Conservation (phyloP, 805 yeast species). For the Wickerhamiella hasegawae region DNA sequence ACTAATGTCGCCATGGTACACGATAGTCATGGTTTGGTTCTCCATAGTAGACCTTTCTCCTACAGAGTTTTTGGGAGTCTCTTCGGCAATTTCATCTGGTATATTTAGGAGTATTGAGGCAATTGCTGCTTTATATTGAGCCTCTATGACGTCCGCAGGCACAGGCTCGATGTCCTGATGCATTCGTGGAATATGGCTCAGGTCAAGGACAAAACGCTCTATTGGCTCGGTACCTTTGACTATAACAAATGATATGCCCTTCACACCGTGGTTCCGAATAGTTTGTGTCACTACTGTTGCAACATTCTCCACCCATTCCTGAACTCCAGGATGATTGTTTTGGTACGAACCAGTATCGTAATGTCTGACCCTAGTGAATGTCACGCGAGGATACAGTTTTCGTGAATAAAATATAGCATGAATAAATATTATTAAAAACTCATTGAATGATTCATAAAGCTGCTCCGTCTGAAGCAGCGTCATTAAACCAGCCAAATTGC, state of each 20-base stretch:
- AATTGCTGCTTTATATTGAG: slow-evolving; percentile 10
- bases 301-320: slow-evolving; percentile 28
- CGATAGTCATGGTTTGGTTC: slow-evolving; percentile 8
- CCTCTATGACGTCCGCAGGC: slow-evolving; percentile 3
- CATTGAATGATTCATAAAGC: slow-evolving; percentile 24
- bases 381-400: slow-evolving; percentile 34
- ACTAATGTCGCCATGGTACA: slow-evolving; percentile 8
- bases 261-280: neutral
- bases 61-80: neutral
- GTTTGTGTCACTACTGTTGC: slow-evolving; percentile 19
- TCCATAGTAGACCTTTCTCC: neutral
- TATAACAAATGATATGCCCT: slow-evolving; percentile 21
- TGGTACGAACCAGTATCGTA: slow-evolving; percentile 27
- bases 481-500: no score
- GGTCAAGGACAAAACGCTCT: slow-evolving; percentile 27
- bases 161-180: neutral
- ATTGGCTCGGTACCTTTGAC: slow-evolving; percentile 21
- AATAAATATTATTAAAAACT: slow-evolving; percentile 33
- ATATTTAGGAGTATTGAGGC: neutral
- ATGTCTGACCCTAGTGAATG: slow-evolving; percentile 30
- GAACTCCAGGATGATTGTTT: slow-evolving; percentile 32
- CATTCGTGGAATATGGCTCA: slow-evolving; percentile 19
- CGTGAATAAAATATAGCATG: slow-evolving; percentile 41
- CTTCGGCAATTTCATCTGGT: neutral
- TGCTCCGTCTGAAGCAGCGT: no score